These are phyloP conservation scores for Trematosphaeria pertusa DNA, from an alignment of 2,329 filamentous ascomycete species.

Conservation along the genomic window DNA sequence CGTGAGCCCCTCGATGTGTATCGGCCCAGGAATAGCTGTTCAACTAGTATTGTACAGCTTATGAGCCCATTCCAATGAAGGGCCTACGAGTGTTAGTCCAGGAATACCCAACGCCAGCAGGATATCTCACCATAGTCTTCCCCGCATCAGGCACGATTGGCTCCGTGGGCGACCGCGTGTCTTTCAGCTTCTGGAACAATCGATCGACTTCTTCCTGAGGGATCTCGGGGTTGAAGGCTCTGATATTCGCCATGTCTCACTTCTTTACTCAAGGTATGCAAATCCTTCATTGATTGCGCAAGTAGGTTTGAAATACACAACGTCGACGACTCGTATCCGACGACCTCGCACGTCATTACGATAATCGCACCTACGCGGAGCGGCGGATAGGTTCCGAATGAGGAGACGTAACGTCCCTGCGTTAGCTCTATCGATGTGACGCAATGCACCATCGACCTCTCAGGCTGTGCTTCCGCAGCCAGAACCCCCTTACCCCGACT, in stretches of 20 bases:
- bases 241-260: slow-evolving; percentile 32
- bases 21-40: slow-evolving; percentile 43
- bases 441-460: no score
- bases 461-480: no score
- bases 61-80: slow-evolving; percentile 41
- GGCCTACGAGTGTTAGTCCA: slow-evolving; percentile 11
- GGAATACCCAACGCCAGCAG: background rate
- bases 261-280: no score
- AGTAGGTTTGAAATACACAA: no score
- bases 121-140: slow-evolving; percentile 38
- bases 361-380: no score
- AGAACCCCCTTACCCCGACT: no score
- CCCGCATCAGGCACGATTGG: slow-evolving; percentile 47
- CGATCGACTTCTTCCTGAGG: slow-evolving; percentile 44
- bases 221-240: slow-evolving; percentile 44
- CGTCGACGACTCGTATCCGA: no score
- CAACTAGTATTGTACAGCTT: slow-evolving; percentile 45
- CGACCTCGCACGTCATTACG: no score
- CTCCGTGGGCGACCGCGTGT: slow-evolving; percentile 40
- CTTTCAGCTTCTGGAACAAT: slow-evolving; percentile 44
- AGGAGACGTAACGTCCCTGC: no score
- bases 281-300: no score
- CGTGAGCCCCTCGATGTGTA: slow-evolving; percentile 41
- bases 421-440: no score
- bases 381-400: no score